Evolutionary conservation across 164 flowering plant genomes (phyloP), one percentile per base, ranked within the genome.

Genomic region (Litsea cubeba): DNA sequence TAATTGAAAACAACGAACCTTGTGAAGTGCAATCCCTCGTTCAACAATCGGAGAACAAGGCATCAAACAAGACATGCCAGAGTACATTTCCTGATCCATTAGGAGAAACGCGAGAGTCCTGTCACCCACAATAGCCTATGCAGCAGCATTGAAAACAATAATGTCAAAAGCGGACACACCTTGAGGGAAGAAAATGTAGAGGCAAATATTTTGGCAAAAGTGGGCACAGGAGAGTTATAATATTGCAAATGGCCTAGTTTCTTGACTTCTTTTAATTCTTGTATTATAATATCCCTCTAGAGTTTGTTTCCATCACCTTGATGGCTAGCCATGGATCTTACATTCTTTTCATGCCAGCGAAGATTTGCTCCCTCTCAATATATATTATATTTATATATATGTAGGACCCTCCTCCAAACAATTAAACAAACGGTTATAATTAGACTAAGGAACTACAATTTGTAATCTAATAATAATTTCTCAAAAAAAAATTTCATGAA

Each of bases 1-100:
- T 22, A 22, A 63, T 63, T 11, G 22, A 40, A 68, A 40, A 71
- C 20, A n/a, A 70, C 79, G 67, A 63, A 95, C 99, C 99, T 95
- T 95, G 80, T 95, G 99, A 83, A 95, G 97, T 20, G 99, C 92
- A 68, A 95, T 88, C 68, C 99, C 99, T 63, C 98, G 88, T 35
- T 93, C 98, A 81, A 95, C 73, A 28, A 83, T 72, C 65, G 96
- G 98, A 79, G 99, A 83, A 74, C 94, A 84, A 49, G 88, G 90
- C 3, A 78, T 76, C 79, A 95, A 84, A 78, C 88, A 84, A 66
- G 99, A 93, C 99, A 95, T 95, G 76, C 93, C 92, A 70, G 89
- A 81, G 76, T 95, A 93, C 97, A 93, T 95, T 77, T 93, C 98
- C 83, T 85, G 83, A 77, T 93, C 98, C 99, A 95, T 95, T 46